phyloP scores from a whole-genome alignment of 2,329 filamentous ascomycete species.

The Paracorniculantispora psalliotae region DNA sequence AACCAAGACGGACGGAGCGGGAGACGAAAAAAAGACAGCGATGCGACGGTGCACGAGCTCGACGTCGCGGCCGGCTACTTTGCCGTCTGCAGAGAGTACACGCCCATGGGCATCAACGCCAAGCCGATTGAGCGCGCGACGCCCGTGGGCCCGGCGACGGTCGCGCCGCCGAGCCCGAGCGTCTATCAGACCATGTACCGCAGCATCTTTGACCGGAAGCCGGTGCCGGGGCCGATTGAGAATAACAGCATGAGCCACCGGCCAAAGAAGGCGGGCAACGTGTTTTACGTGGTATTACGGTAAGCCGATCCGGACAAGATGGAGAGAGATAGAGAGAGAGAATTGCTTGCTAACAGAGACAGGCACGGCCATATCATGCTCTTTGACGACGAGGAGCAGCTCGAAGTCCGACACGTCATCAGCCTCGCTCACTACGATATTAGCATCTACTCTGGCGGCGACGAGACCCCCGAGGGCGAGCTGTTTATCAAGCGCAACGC shows the following conservation, averaged over 20 bases:
- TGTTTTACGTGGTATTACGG: constrained; percentile 90
- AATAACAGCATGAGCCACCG: constrained; percentile 45
- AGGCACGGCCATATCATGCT: constrained; percentile 96
- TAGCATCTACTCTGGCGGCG: constrained; percentile 76
- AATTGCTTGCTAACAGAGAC: constrained; percentile 37
- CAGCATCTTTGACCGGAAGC: constrained; percentile 85
- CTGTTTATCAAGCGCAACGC: constrained; percentile 94
- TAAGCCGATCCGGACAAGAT: constrained; percentile 34
- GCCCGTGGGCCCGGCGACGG: constrained; percentile 68
- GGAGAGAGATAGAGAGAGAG: neutral
- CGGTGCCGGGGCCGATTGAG: constrained; percentile 41
- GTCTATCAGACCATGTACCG: constrained; percentile 98
- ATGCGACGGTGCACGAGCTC: constrained; percentile 39
- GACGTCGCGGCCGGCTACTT: constrained; percentile 90
- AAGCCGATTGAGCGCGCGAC: constrained; percentile 85
- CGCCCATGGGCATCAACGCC: constrained; percentile 84
- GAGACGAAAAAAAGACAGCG: constrained; percentile 2
- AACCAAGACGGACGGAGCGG: constrained; percentile 22
- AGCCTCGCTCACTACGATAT: constrained; percentile 84
- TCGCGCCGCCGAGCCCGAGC: constrained; percentile 78
- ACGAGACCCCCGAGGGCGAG: constrained; percentile 79
- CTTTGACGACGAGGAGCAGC: constrained; percentile 90
- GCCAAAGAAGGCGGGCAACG: constrained; percentile 68
- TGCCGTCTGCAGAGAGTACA: constrained; percentile 90
- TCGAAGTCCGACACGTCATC: constrained; percentile 94